phyloP scores from a whole-genome alignment of 139 green algal species.

The Spirogloea muscicola region DNA sequence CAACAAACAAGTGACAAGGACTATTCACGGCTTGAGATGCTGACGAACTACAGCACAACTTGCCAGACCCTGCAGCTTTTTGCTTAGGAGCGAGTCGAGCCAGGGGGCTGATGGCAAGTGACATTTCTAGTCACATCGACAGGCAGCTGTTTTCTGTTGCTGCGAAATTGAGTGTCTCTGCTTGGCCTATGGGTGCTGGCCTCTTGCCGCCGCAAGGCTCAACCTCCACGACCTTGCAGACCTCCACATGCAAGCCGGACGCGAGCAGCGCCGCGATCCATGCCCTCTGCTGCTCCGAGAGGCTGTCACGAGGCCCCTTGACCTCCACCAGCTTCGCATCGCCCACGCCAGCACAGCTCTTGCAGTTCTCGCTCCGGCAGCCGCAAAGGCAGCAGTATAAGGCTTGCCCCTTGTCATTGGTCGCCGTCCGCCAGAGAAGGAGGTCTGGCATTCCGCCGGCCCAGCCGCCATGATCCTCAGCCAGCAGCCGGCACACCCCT shows the following conservation, averaged over 20 bases:
- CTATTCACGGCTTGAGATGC: too few relatives aligned
- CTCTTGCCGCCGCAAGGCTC: not conserved
- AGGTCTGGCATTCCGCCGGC: slow-evolving; percentile 51
- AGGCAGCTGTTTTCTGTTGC: too few relatives aligned
- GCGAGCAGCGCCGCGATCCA: slow-evolving; percentile 24
- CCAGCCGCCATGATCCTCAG: slow-evolving; percentile 46
- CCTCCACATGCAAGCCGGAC: slow-evolving; percentile 41
- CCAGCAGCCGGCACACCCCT: slow-evolving; percentile 44
- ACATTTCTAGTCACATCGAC: too few relatives aligned
- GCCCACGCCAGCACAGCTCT: too few relatives aligned
- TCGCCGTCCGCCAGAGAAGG: slow-evolving; percentile 38
- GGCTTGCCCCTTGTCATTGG: slow-evolving; percentile 2
- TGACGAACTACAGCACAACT: too few relatives aligned
- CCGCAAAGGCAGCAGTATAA: too few relatives aligned
- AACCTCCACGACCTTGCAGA: slow-evolving; percentile 43
- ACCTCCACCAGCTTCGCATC: slow-evolving; percentile 53
- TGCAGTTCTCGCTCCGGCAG: too few relatives aligned
- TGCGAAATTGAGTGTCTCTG: not conserved
- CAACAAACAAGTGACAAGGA: too few relatives aligned
- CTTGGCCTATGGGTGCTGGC: not conserved
- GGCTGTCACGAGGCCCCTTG: slow-evolving; percentile 46
- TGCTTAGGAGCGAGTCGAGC: too few relatives aligned
- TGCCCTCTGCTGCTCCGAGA: slow-evolving; percentile 45
- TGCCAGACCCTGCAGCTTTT: too few relatives aligned
- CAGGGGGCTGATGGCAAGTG: too few relatives aligned